Evolutionary conservation across 1,139 yeast genomes (phyloP), one percentile per base, ranked within the genome.

Genomic region (Candida sp.): DNA sequence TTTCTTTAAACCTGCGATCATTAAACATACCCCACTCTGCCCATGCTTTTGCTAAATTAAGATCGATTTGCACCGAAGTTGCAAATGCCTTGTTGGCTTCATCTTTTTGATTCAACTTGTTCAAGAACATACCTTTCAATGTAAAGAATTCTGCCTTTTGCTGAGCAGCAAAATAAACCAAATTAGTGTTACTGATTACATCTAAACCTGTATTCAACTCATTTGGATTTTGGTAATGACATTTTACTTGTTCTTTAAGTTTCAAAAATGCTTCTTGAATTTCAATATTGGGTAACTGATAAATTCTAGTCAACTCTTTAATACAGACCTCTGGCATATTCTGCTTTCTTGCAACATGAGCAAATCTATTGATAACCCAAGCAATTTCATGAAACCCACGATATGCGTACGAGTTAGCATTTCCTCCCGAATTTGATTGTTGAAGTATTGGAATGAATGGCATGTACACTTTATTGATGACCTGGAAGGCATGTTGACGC

Each of bases 21-120:
- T 90, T 93, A 68, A 90, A 95, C 60, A 82, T 82, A 48, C 99
- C 99, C 99, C 99, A 95, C 63, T 95, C 98, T 2, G 98, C 98
- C 99, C 99, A 95, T 0, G 99, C 99, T 59, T 93, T 93, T 2
- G 99, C 97, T 44, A 93, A 68, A 55, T 90, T 89, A 54, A 91
- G 77, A 58, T 95, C 99, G 47, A 91, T 84, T 63, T 93, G 98
- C 22, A 95, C 98, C 4, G 99, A 97, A 1, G 97, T 87, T 1
- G 98, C 96, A 69, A 93, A 93, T 0, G 97, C 97, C 60, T 91
- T 96, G 60, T 93, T 91, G 6, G 99, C 99, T 57, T 93, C 98
- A 49, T 91, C 97, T 54, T 84, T 83, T 41, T 88, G 91, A 52
- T 87, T 84, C 55, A 93, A 73, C 61, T 90, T 93, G 32, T 96